Percentiles rank a stretch among this genome's conserved stretches.
phyloP scores from a whole-genome alignment of 345 rosid genomes.

The Dipteronia dyeriana region DNA sequence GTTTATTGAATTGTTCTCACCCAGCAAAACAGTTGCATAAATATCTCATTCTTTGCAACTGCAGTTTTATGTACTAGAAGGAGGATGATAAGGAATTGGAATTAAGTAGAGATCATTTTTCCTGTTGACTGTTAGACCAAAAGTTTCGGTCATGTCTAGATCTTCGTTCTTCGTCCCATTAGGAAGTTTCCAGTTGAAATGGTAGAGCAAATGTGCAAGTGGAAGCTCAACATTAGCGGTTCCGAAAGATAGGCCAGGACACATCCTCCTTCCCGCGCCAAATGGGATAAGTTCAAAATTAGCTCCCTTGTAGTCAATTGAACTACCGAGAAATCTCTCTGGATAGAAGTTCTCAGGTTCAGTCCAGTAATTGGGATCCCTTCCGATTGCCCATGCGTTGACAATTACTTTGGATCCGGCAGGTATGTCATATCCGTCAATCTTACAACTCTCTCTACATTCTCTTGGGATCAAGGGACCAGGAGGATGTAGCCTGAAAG shows the following conservation, averaged over 20 bases:
- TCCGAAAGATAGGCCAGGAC: neutral
- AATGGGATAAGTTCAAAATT: slow-evolving; percentile 24
- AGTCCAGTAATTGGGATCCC: slow-evolving; percentile 29
- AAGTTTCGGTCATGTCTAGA: no score
- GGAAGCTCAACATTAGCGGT: no score
- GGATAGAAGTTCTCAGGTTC: slow-evolving; percentile 26
- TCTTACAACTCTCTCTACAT: slow-evolving; percentile 3
- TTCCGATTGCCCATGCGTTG: slow-evolving; percentile 33
- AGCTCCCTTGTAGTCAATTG: slow-evolving; percentile 24
- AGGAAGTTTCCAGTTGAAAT: no score
- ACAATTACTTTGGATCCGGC: slow-evolving; percentile 20
- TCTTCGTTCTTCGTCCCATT: no score
- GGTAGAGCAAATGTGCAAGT: no score
- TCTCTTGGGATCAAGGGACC: slow-evolving; percentile 38
- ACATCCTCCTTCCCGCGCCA: neutral
- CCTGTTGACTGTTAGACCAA: no score
- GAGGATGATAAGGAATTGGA: no score
- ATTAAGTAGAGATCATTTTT: no score
- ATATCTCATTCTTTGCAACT: no score
- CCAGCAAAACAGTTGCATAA: no score
- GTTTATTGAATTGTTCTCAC: no score
- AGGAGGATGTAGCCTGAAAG: slow-evolving; percentile 33
- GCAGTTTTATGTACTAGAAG: no score
- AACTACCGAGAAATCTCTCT: slow-evolving; percentile 22
- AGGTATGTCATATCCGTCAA: slow-evolving; percentile 23